phyloP scores from a whole-genome alignment of 768 basidiomycete species.

The Suillus sp. region DNA sequence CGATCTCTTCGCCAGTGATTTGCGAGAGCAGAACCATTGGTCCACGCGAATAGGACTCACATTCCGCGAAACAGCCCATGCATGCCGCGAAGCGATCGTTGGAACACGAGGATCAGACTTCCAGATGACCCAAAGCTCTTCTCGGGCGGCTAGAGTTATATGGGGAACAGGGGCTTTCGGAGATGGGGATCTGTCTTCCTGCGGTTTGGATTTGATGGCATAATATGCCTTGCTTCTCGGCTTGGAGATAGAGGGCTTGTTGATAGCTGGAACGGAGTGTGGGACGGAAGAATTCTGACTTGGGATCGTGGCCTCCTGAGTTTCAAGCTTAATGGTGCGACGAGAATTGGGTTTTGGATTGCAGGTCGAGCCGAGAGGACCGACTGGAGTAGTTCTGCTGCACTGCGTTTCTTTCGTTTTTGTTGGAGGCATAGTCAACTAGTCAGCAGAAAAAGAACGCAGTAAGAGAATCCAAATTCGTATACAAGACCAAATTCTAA shows the following conservation, averaged over 20 bases:
- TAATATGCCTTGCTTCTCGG: constrained; percentile 1
- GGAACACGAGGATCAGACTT: constrained; percentile 30
- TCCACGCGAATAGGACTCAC: constrained; percentile 23
- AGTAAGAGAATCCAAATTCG: neutral
- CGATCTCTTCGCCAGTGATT: constrained; percentile 24
- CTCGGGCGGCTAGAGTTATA: constrained; percentile 12
- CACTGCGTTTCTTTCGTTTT: neutral
- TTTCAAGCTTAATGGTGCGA: neutral
- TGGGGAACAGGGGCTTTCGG: neutral
- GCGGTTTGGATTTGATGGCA: neutral
- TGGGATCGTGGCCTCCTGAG: neutral
- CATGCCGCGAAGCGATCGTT: constrained; percentile 28
- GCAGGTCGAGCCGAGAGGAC: too few relatives aligned
- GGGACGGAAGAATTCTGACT: neutral
- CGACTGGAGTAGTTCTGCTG: too few relatives aligned
- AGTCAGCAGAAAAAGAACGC: neutral
- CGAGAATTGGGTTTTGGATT: too few relatives aligned
- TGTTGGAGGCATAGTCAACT: neutral
- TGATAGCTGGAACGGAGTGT: neutral
- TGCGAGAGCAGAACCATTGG: constrained; percentile 33
- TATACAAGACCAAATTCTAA: neutral
- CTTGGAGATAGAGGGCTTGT: neutral
- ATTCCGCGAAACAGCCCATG: constrained; percentile 29
- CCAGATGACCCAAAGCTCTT: constrained; percentile 35
- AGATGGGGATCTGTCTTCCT: neutral